Conservation (phyloP, 2,329 filamentous ascomycete species). For the Paracoccidioides lutzii region DNA sequence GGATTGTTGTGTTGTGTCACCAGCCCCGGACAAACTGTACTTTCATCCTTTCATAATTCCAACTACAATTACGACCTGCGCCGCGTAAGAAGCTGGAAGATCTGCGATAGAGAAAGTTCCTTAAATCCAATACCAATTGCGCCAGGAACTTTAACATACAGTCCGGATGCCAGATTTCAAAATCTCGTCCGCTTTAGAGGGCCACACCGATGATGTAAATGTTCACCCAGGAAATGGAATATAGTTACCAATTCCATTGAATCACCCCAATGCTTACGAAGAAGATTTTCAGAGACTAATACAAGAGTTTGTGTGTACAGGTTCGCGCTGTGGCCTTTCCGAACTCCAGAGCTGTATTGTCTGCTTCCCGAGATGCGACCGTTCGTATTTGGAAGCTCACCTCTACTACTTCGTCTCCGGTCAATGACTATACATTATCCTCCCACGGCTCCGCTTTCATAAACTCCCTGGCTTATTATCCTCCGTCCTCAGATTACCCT, state of each 20-base stretch:
- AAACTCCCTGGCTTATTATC: conserved; percentile 69
- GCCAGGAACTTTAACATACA: background rate
- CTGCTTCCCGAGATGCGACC: conserved; percentile 81
- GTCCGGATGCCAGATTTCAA: conserved; percentile 67
- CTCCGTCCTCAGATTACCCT: conserved; percentile 53
- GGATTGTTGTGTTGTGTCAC: background rate
- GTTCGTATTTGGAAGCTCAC: conserved; percentile 73
- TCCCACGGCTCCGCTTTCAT: conserved; percentile 74
- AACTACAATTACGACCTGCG: background rate
- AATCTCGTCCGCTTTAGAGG: conserved; percentile 76
- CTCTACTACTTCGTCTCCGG: conserved; percentile 50
- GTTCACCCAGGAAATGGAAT: conserved; percentile 6
- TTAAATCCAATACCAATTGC: background rate
- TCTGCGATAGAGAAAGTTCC: background rate
- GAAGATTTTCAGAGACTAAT: background rate
- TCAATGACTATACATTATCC: conserved; percentile 64
- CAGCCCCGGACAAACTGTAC: background rate
- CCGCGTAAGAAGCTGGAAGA: background rate
- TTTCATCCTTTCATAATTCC: background rate
- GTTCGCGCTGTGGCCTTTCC: conserved; percentile 79
- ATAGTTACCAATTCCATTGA: conserved; percentile 8
- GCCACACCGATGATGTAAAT: conserved; percentile 87
- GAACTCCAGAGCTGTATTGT: conserved; percentile 56
- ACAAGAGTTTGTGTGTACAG: conserved; percentile 35
- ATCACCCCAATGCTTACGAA: background rate